These are phyloP conservation scores for Chlamydomonas sp. DNA, from an alignment of 139 green algal species.

Conservation along the genomic window DNA sequence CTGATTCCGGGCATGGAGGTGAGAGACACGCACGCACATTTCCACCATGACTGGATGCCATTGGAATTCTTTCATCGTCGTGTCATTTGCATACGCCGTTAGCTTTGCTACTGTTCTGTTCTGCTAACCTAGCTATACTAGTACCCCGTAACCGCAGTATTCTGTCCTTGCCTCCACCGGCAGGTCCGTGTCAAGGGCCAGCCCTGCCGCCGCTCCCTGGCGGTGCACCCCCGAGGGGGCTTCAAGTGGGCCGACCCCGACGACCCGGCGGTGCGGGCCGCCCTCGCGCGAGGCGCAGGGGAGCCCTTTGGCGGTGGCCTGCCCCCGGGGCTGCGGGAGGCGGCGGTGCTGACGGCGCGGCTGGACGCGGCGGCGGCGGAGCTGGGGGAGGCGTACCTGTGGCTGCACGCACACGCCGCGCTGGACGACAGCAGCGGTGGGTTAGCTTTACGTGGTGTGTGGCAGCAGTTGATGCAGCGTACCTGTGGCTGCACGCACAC, in stretches of 20 bases:
- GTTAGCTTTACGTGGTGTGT: too few relatives aligned
- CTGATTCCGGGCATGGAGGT: background rate
- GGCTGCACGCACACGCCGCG: slow-evolving; percentile 28
- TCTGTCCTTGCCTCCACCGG: too few relatives aligned
- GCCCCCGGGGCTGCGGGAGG: slow-evolving; percentile 28
- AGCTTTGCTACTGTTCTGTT: too few relatives aligned
- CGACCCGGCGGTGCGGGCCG: background rate
- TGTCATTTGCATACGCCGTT: too few relatives aligned
- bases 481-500: slow-evolving; percentile 21
- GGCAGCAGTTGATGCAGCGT: slow-evolving; percentile 10
- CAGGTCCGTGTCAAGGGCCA: slow-evolving; percentile 27
- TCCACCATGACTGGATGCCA: too few relatives aligned
- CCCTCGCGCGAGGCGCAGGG: background rate
- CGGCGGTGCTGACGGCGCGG: slow-evolving; percentile 25
- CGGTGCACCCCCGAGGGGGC: slow-evolving; percentile 9
- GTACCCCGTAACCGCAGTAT: too few relatives aligned
- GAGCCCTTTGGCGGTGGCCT: background rate
- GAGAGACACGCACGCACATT: background rate
- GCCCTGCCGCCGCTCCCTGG: background rate
- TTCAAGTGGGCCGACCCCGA: slow-evolving; percentile 29
- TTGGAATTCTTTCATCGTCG: too few relatives aligned
- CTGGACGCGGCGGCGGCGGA: background rate
- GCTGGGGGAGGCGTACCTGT: slow-evolving; percentile 33
- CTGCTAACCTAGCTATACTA: too few relatives aligned
- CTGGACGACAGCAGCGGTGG: slow-evolving; percentile 46